phyloP scores from a whole-genome alignment of 306 rosid genomes.

The Dicorynia guianensis region DNA sequence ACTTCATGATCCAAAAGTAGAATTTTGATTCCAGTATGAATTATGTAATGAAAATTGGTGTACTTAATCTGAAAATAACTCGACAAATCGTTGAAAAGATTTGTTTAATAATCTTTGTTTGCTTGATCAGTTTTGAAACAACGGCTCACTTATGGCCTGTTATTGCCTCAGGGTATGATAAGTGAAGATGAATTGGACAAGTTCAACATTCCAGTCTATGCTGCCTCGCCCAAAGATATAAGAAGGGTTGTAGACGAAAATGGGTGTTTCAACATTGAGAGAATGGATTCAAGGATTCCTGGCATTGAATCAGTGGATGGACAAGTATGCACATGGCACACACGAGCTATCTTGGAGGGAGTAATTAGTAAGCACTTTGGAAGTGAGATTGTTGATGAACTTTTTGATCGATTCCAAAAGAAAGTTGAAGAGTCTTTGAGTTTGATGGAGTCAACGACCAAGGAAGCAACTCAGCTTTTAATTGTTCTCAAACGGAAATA shows the following conservation, averaged over 20 bases:
- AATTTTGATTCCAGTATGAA: no score
- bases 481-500: background rate
- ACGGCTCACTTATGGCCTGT: no score
- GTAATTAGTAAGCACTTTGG: slow-evolving; percentile 26
- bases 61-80: background rate
- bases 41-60: background rate
- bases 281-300: background rate
- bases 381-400: slow-evolving; percentile 14
- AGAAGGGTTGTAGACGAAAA: background rate
- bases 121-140: background rate
- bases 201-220: slow-evolving; percentile 15
- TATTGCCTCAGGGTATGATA: slow-evolving; percentile 19
- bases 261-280: slow-evolving; percentile 33
- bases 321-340: background rate
- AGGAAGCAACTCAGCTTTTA: background rate
- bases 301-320: background rate
- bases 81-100: no score
- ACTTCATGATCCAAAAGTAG: no score
- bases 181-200: slow-evolving; percentile 22
- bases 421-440: background rate
- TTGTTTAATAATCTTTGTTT: background rate
- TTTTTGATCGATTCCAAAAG: background rate
- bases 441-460: background rate
- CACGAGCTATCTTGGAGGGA: slow-evolving; percentile 1
- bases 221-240: background rate